Conservation (phyloP, 768 basidiomycete species). For the Calocera cornea region DNA sequence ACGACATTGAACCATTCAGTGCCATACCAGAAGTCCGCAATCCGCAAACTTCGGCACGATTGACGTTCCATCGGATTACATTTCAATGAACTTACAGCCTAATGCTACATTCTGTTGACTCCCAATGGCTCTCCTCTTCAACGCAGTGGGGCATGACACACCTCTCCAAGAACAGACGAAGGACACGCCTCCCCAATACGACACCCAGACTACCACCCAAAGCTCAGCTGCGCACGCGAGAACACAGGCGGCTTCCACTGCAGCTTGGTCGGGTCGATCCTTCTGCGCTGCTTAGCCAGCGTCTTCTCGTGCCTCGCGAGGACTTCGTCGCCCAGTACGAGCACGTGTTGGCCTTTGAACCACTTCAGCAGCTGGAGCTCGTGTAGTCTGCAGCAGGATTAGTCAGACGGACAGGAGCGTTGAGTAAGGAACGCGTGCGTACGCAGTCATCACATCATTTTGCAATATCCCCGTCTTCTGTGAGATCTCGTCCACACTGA, state of each 20-base stretch:
- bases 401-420: slow-evolving; percentile 9
- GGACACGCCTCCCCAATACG: too few species aligned
- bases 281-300: slow-evolving; percentile 58
- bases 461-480: slow-evolving; percentile 91
- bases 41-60: too few species aligned
- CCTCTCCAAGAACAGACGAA: too few species aligned
- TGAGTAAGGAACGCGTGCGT: slow-evolving; percentile 26
- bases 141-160: too few species aligned
- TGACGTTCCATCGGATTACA: too few species aligned
- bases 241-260: slow-evolving; percentile 95
- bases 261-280: slow-evolving; percentile 66
- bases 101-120: too few species aligned
- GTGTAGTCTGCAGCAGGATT: slow-evolving; percentile 51
- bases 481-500: slow-evolving; percentile 94
- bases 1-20: too few species aligned
- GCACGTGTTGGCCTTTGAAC: slow-evolving; percentile 87
- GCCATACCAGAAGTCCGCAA: too few species aligned
- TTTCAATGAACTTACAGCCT: too few species aligned
- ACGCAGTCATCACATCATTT: slow-evolving; percentile 98
- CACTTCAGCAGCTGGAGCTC: slow-evolving; percentile 91
- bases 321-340: slow-evolving; percentile 80
- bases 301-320: slow-evolving; percentile 82
- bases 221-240: slow-evolving; percentile 76
- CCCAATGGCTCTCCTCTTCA: too few species aligned
- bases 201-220: slow-evolving; percentile 31